Evolutionary conservation across 1,284 basidiomycete genomes (phyloP).

Genomic region (Fomes fomentarius): DNA sequence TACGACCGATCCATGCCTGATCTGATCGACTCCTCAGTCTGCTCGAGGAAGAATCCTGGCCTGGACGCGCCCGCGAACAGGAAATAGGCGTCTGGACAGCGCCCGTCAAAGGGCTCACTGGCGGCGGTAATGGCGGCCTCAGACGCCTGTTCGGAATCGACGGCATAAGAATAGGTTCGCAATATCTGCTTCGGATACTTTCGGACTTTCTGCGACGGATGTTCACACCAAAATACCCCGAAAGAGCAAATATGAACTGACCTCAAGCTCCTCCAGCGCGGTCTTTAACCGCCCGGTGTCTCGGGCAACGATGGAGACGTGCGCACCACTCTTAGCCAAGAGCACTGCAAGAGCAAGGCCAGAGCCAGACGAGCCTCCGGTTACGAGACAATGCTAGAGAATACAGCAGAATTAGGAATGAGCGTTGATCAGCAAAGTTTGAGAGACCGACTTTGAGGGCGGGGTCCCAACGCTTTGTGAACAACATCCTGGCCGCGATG

Average conservation of each 20-base stretch:
- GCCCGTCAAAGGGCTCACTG: slow-evolving; percentile 52
- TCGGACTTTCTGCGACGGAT: slow-evolving; percentile 41
- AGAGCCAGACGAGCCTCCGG: slow-evolving; percentile 82
- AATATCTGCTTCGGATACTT: slow-evolving; percentile 60
- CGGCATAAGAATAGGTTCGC: slow-evolving; percentile 61
- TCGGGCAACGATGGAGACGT: slow-evolving; percentile 84
- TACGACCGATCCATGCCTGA: slow-evolving; percentile 66
- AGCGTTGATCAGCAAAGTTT: too few species aligned
- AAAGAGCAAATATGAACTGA: slow-evolving; percentile 37
- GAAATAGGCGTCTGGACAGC: slow-evolving; percentile 75
- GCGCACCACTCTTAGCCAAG: slow-evolving; percentile 70
- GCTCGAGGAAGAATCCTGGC: slow-evolving; percentile 77
- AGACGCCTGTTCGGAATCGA: slow-evolving; percentile 54
- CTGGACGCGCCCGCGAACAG: slow-evolving; percentile 74
- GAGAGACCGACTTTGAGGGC: slow-evolving; percentile 29
- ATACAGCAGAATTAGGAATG: background rate
- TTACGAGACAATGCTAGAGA: slow-evolving; percentile 72
- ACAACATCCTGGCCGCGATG: slow-evolving; percentile 1
- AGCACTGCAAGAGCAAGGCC: slow-evolving; percentile 75
- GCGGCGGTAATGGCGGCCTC: slow-evolving; percentile 64
- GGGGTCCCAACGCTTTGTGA: slow-evolving; percentile 32
- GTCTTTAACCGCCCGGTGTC: slow-evolving; percentile 60
- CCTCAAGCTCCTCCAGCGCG: slow-evolving; percentile 70
- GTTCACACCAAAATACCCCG: background rate
- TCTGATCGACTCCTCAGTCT: slow-evolving; percentile 60